Evolutionary conservation across 2,329 filamentous ascomycete species (phyloP), one percentile per base, ranked within the genome.

Genomic region (Capronia coronata): DNA sequence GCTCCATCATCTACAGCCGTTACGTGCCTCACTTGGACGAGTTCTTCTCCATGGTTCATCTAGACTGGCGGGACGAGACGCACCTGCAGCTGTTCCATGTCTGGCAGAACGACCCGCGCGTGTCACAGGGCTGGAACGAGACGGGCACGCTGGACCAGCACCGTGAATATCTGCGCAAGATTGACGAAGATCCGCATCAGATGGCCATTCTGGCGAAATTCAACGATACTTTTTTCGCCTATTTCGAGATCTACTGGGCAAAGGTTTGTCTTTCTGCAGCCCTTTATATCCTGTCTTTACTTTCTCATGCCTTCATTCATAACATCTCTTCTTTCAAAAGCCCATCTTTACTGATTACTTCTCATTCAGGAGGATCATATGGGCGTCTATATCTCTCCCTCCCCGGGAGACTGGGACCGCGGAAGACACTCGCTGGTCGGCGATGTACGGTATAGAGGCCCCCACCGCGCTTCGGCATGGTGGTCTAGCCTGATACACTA

Each of bases 61-160:
- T 91, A 1, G 82, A 90, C 64, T 86, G 78, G 67, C 62, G 74
- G 25, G 71, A 86, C 61, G 63, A 71, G 1, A 73, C 78, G 60
- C 85, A 91, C 66, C 68, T 90, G 43, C 68, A 72, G 13, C 72
- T 87, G 3, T 90, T 91, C 72, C 82, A 89, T 67, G 75, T 74
- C 49, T 91, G 86, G 86, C 86, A 89, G 68, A 91, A 91, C 62
- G 86, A 90, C 63, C 86, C 86, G 45, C 83, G 86, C 43, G 86
- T 91, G 25, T 84, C 84, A 2, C 78, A 83, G 62, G 85, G 85
- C 2, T 90, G 86, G 86, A 86, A 87, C 62, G 81, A 87, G 69
- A 86, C 83, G 1, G 86, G 86, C 25, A 85, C 84, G 1, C 67
- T 87, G 41, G 84, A 87, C 23, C 76, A 89, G 65, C 86, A 90